phyloP scores from a whole-genome alignment of 345 rosid genomes.

The Lumnitzera racemosa region DNA sequence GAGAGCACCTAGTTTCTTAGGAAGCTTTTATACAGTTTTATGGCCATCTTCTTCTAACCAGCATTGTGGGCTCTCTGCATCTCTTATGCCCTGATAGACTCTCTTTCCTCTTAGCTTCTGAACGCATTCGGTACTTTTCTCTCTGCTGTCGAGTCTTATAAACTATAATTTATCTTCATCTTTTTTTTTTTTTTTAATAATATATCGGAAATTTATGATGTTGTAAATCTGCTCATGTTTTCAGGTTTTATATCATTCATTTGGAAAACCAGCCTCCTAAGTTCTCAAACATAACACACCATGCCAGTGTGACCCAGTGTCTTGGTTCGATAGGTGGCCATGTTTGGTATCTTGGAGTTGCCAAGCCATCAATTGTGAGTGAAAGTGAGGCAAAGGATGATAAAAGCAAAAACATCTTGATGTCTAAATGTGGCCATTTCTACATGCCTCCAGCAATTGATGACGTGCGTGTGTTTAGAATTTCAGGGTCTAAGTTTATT shows the following conservation, averaged over 20 bases:
- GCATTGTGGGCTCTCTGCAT: neutral
- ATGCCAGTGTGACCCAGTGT: constrained; percentile 83
- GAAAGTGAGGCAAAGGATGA: constrained; percentile 9
- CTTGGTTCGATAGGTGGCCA: constrained; percentile 72
- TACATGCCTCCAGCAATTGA: constrained; percentile 58
- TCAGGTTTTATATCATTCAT: constrained; percentile 58
- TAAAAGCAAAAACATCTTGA: constrained; percentile 10
- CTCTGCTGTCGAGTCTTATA: too few relatives aligned
- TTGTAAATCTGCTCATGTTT: neutral
- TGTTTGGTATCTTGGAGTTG: constrained; percentile 78
- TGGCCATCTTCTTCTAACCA: neutral
- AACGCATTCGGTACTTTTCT: too few relatives aligned
- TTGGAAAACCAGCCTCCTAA: constrained; percentile 30
- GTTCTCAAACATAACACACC: constrained; percentile 61
- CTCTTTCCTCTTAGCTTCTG: neutral
- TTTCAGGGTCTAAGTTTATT: constrained; percentile 62
- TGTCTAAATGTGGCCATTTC: constrained; percentile 44
- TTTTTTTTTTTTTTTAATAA: neutral
- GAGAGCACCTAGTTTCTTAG: too few relatives aligned
- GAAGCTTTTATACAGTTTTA: too few relatives aligned
- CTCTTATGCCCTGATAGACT: neutral
- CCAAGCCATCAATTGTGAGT: constrained; percentile 50
- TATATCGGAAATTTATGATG: constrained; percentile 2
- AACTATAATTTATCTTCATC: neutral
- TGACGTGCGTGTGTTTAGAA: constrained; percentile 47